phyloP scores from a whole-genome alignment of 805 yeast genomes.

The Kazachstania taianensis region DNA sequence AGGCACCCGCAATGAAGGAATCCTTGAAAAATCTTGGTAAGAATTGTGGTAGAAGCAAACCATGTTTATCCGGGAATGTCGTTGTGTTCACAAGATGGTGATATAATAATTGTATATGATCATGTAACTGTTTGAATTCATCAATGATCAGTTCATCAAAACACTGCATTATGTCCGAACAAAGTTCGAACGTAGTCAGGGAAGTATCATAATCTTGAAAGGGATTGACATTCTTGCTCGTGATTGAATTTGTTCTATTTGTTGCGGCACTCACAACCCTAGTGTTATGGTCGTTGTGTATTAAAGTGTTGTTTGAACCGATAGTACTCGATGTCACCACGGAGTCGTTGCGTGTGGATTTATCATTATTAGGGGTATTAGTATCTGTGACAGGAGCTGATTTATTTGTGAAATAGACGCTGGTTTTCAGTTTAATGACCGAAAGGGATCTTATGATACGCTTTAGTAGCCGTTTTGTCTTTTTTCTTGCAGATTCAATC shows the following conservation, averaged over 20 bases:
- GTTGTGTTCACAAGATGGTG: constrained; percentile 15
- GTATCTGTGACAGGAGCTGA: background rate
- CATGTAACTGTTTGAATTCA: constrained; percentile 24
- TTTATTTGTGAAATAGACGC: background rate
- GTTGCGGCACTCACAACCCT: background rate
- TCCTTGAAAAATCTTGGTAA: constrained; percentile 62
- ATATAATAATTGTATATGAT: constrained; percentile 23
- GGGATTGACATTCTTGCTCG: background rate
- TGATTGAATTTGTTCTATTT: background rate
- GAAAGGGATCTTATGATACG: background rate
- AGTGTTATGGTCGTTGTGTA: background rate
- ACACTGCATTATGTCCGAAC: background rate
- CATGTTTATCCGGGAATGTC: constrained; percentile 11
- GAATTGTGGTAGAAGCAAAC: constrained; percentile 43
- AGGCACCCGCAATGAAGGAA: constrained; percentile 67
- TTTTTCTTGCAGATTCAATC: background rate
- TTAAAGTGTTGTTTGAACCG: background rate
- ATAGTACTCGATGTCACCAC: background rate
- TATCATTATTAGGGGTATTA: background rate
- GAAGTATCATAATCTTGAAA: background rate
- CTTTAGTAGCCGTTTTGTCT: constrained; percentile 1
- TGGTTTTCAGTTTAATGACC: constrained; percentile 1
- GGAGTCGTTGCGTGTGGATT: background rate
- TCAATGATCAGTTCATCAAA: constrained; percentile 12
- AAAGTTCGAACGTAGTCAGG: background rate